These are phyloP conservation scores for Hippophae gyantsensis DNA, from an alignment of 306 rosid genomes.

Conservation along the genomic window DNA sequence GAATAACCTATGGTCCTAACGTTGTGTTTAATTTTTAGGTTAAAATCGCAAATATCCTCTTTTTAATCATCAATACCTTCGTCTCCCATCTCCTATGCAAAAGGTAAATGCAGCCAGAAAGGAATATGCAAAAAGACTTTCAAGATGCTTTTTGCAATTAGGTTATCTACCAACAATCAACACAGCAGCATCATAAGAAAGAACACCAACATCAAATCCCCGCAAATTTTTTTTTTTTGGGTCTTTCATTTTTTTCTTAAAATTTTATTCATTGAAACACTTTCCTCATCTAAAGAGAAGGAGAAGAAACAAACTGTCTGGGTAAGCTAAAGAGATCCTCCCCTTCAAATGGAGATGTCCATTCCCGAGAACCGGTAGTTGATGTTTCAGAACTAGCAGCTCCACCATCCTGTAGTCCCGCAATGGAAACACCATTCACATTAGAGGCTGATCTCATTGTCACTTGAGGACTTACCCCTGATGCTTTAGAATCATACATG, in stretches of 20 bases:
- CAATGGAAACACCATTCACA: constrained; percentile 39
- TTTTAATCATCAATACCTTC: too few relatives aligned
- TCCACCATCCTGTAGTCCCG: constrained; percentile 68
- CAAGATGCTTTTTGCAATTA: constrained; percentile 27
- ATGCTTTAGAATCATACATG: constrained; percentile 50
- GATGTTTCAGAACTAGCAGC: constrained; percentile 47
- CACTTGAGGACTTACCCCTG: constrained; percentile 47
- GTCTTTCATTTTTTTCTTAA: constrained; percentile 25
- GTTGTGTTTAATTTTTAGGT: too few relatives aligned
- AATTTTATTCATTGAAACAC: constrained; percentile 42
- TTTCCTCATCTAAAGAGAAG: constrained; percentile 56
- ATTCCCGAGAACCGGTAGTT: constrained; percentile 56
- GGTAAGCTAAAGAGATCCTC: constrained; percentile 91
- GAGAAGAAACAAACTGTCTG: constrained; percentile 96
- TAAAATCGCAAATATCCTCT: too few relatives aligned
- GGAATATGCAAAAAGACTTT: constrained; percentile 16
- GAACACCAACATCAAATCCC: constrained; percentile 42
- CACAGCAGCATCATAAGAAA: constrained; percentile 43
- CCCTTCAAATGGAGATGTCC: constrained; percentile 96
- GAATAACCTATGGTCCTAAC: too few relatives aligned
- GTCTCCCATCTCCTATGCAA: too few relatives aligned
- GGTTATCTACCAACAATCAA: constrained; percentile 39
- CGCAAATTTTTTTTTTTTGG: constrained; percentile 31
- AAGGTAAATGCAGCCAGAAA: background rate
- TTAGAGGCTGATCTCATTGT: constrained; percentile 47